Base-by-base conservation (phyloP, 2,329 filamentous ascomycete genomes). In the Nigrospora sphaerica region DNA sequence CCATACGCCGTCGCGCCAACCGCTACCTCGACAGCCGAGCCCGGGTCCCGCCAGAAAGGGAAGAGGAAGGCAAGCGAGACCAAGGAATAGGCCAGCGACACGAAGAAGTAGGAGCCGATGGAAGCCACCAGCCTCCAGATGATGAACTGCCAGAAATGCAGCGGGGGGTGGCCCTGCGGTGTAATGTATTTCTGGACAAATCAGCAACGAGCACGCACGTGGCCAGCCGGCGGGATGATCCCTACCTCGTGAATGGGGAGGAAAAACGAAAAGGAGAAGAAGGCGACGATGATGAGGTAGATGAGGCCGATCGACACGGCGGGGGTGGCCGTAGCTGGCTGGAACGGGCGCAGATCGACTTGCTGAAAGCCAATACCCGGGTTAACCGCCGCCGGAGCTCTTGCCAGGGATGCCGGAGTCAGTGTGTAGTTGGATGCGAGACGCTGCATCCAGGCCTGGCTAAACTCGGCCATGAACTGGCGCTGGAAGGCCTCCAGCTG, bases 231-330 rank as follows among this genome's bases (percentile, higher is more conserved):
- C 23, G 23, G 23, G 23, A 28, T 28, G 23, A 28, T 28, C 5
- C 23, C 45, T 50, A 64, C 73, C 53, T 71, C 72, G 58, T 85
- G 80, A 13, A 83, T 76, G 0, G 81, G 81, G 39, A 85, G 66
- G 54, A 84, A 80, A 64, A 85, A 85, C 0, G 74, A 70, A 60
- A 81, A 84, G 28, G 73, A 79, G 66, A 85, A 84, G 65, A 85
- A 85, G 0, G 79, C 77, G 36, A 85, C 70, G 54, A 85, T 84
- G 54, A 85, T 84, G 2, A 84, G 65, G 56, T 85, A 85, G 53
- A 85, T 84, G 28, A 85, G 62, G 0, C 80, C 80, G 45, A 85
- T 81, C 1, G 71, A 77, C 3, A 84, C 74, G 1, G 80, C 72
- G 0, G 81, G 81, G 2, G 74, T 78, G 1, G 72, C 66, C 2